Conservation (phyloP, 2,329 filamentous ascomycete genomes). For the Lachnellula occidentalis region DNA sequence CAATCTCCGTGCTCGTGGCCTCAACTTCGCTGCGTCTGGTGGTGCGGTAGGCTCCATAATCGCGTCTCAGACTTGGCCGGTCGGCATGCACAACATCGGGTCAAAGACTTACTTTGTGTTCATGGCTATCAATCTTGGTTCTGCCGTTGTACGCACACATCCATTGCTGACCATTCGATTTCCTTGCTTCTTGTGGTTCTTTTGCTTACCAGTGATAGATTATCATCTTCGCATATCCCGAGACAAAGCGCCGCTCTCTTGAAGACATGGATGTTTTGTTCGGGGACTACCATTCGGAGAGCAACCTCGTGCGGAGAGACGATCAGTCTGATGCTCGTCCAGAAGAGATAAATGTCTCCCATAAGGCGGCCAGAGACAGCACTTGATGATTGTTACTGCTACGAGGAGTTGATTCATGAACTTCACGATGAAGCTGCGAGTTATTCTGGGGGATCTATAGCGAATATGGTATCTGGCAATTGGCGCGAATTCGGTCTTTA, state of each 20-base stretch:
- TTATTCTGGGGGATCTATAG: neutral
- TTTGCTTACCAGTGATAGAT: slow-evolving; percentile 26
- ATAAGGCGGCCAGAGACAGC: neutral
- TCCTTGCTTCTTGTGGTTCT: neutral
- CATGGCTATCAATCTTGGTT: slow-evolving; percentile 46
- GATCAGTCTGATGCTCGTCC: neutral
- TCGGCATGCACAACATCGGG: slow-evolving; percentile 45
- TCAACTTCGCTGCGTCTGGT: slow-evolving; percentile 50
- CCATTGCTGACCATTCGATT: no score
- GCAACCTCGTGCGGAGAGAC: neutral
- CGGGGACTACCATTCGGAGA: slow-evolving; percentile 4
- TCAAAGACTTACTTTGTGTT: slow-evolving; percentile 53
- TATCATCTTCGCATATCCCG: slow-evolving; percentile 39
- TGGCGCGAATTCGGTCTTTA: no score
- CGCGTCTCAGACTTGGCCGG: slow-evolving; percentile 50
- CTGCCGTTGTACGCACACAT: slow-evolving; percentile 36
- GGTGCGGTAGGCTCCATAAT: slow-evolving; percentile 51
- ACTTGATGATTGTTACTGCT: neutral
- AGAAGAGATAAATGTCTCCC: neutral
- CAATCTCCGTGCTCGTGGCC: slow-evolving; percentile 48
- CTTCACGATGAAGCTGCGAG: neutral
- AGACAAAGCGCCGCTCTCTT: slow-evolving; percentile 41
- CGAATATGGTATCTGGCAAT: neutral
- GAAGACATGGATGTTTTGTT: slow-evolving; percentile 44
- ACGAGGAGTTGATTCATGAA: neutral